A percentile compares a stretch with the other conserved stretches of the same genome.
Evolutionary conservation across 2,329 filamentous ascomycete genomes (phyloP).

Genomic region (Colletotrichum tropicale): DNA sequence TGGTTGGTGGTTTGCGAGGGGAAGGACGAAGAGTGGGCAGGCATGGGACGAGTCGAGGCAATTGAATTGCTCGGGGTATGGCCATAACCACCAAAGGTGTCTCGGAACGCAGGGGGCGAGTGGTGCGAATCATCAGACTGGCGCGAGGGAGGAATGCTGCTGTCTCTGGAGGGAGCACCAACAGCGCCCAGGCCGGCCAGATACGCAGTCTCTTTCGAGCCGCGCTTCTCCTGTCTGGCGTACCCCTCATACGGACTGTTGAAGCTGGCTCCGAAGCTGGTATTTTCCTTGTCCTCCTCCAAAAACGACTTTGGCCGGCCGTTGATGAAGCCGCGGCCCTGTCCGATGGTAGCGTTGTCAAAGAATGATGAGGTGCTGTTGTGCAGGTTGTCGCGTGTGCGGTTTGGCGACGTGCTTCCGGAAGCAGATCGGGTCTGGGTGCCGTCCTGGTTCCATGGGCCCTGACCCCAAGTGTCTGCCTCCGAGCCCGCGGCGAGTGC

Average conservation of each 20-base stretch:
- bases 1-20: slow-evolving; percentile 46
- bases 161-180: slow-evolving; percentile 49
- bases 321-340: slow-evolving; percentile 34
- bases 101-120: slow-evolving; percentile 33
- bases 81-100: slow-evolving; percentile 30
- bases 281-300: slow-evolving; percentile 42
- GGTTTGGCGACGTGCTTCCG: slow-evolving; percentile 63
- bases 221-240: slow-evolving; percentile 31
- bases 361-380: slow-evolving; percentile 52
- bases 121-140: slow-evolving; percentile 49
- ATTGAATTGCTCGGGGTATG: slow-evolving; percentile 49
- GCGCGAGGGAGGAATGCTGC: slow-evolving; percentile 60
- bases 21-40: slow-evolving; percentile 51
- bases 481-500: slow-evolving; percentile 73
- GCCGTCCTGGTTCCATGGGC: slow-evolving; percentile 64
- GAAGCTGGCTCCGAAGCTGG: slow-evolving; percentile 29
- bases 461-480: slow-evolving; percentile 64
- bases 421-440: slow-evolving; percentile 48
- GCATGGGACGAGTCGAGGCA: slow-evolving; percentile 50
- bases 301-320: slow-evolving; percentile 36
- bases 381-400: slow-evolving; percentile 54
- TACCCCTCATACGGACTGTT: slow-evolving; percentile 15
- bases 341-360: slow-evolving; percentile 50
- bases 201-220: slow-evolving; percentile 44
- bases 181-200: slow-evolving; percentile 44